Evolutionary conservation across 306 rosid genomes (phyloP), one percentile per base, ranked within the genome.

Genomic region (Gastrolobium villosum): DNA sequence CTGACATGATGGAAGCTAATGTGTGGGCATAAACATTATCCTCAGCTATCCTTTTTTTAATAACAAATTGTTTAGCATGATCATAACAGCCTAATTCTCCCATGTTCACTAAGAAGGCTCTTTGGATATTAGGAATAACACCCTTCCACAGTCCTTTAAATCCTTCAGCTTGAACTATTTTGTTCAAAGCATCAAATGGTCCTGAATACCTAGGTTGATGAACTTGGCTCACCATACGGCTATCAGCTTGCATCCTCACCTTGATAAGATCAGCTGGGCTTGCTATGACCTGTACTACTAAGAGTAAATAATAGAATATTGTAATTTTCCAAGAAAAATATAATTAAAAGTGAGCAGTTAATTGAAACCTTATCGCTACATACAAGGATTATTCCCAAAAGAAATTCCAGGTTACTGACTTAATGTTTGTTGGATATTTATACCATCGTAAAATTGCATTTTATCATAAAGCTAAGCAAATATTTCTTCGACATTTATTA

Each of bases 251-350:
- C 97, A 95, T 88, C 84, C 99, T 88, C 83, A 95, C 98, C 88
- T 95, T 95, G 52, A 89, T 90, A 84, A 95, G 99, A 89, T 92
- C 97, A 32, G 97, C 95, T 15, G 98, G 99, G 85, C 98, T 95
- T 55, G 97, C 98, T 79, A 95, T 88, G 74, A 92, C 50, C 97
- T 92, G 91, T 59, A 77, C 72, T 55, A 70, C 90, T 71, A 76
- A 82, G 70, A 66, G 81, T 64, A 79, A 81, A 86, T 65, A 80
- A 43, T 46, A 75, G 76, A 41, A 56, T 49, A 37, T 3, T 59
- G 65, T 72, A 62, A 69, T 37, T 77, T 84, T 76, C 26, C 70
- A 72, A 61, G 40, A 34, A 61, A 66, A 43, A 11, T 43, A 63
- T 13, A 55, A 45, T 36, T 14, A 43, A 76, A 35, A 43, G 52